Evolutionary conservation across 139 green algal species (phyloP).

Genomic region (Picochlorum sp.): DNA sequence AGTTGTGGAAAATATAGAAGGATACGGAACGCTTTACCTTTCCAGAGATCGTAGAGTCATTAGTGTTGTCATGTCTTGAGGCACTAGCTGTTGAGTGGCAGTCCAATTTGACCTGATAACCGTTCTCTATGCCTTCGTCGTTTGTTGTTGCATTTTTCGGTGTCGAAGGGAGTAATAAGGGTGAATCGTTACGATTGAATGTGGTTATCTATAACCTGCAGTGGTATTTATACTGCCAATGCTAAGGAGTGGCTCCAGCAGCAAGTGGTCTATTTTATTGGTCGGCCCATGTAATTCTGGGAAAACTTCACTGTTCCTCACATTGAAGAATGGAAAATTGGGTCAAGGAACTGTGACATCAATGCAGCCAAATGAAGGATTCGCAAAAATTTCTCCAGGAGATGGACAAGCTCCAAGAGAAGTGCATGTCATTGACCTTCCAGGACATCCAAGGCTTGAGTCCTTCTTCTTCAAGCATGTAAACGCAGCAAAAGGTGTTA

Average conservation of each 20-base stretch:
- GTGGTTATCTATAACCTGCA: no score
- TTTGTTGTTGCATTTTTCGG: no score
- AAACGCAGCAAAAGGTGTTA: constrained; percentile 40
- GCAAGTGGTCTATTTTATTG: constrained; percentile 32
- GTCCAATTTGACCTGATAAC: no score
- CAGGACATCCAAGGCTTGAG: constrained; percentile 66
- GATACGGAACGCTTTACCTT: no score
- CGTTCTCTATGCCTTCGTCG: no score
- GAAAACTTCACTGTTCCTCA: constrained; percentile 72
- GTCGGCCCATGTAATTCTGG: constrained; percentile 52
- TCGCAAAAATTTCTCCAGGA: constrained; percentile 1
- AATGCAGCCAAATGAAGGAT: constrained; percentile 49
- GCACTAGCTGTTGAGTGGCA: no score
- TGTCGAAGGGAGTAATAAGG: no score
- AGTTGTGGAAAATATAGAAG: no score
- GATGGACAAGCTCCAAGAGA: constrained; percentile 14
- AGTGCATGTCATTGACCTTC: constrained; percentile 67
- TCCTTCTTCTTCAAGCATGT: constrained; percentile 42
- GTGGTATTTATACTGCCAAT: no score
- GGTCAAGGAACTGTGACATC: constrained; percentile 56
- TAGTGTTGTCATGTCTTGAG: no score
- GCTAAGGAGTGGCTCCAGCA: neutral
- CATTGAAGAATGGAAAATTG: constrained; percentile 47
- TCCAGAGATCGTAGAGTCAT: no score
- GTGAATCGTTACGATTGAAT: no score